A percentile compares a stretch with the other conserved stretches of the same genome.
phyloP scores from a whole-genome alignment of 2,329 filamentous ascomycete genomes.

The Zalaria sp. region DNA sequence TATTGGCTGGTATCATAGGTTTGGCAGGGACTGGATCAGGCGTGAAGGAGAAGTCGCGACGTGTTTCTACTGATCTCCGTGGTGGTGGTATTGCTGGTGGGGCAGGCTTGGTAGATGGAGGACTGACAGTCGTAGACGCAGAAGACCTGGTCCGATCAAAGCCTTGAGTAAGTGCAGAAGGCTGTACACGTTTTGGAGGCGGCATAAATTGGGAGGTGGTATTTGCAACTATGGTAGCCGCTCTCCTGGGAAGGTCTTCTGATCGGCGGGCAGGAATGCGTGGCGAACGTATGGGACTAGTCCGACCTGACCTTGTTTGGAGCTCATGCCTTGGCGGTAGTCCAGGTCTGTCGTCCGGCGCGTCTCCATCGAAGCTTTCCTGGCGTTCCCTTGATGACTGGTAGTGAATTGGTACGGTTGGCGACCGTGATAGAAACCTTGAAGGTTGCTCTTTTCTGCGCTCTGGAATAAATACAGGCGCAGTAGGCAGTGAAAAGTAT shows the following conservation, averaged over 20 bases:
- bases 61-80: constrained; percentile 10
- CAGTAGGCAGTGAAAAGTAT: constrained; percentile 3
- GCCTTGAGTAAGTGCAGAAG: constrained; percentile 14
- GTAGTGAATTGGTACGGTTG: constrained; percentile 14
- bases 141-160: constrained; percentile 10
- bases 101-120: constrained; percentile 5
- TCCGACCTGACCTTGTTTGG: constrained; percentile 14
- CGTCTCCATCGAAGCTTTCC: constrained; percentile 9
- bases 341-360: constrained; percentile 14
- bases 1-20: constrained; percentile 14
- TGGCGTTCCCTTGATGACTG: constrained; percentile 5
- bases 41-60: constrained; percentile 4
- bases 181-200: constrained; percentile 3
- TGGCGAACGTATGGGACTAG: constrained; percentile 11
- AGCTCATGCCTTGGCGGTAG: constrained; percentile 18
- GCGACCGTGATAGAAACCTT: constrained; percentile 5
- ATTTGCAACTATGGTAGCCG: constrained; percentile 1
- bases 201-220: background rate
- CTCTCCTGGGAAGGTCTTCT: constrained; percentile 1
- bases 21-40: background rate
- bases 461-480: background rate
- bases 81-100: constrained; percentile 20
- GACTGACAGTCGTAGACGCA: constrained; percentile 2
- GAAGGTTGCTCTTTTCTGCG: constrained; percentile 2
- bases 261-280: constrained; percentile 6